Conservation (phyloP, 192 early-diverging fungal genomes). For the Funneliformis mosseae region DNA sequence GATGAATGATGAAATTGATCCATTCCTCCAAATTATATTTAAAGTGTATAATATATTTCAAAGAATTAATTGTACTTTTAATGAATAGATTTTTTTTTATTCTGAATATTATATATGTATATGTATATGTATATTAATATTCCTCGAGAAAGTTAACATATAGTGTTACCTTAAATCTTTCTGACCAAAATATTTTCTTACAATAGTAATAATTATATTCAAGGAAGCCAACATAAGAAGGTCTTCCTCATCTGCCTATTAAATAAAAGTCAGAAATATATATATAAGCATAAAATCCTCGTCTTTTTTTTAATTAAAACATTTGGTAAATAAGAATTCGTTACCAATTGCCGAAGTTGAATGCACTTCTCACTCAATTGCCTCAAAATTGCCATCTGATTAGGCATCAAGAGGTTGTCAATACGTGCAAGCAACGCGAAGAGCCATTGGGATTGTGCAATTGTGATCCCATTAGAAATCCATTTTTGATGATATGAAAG, state of each 20-base stretch:
- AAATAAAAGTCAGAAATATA: constrained; percentile 1
- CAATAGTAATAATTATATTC: constrained; percentile 46
- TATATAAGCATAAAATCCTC: not conserved
- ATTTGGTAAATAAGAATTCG: not conserved
- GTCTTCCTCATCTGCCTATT: constrained; percentile 8
- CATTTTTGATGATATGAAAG: constrained; percentile 31
- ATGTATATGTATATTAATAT: too few species aligned
- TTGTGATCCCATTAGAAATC: constrained; percentile 6
- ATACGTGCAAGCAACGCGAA: constrained; percentile 40
- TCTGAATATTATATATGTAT: too few species aligned
- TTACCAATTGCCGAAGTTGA: constrained; percentile 24
- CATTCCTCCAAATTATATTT: too few species aligned
- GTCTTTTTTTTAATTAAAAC: not conserved
- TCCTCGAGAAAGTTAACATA: not conserved
- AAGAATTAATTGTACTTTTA: too few species aligned
- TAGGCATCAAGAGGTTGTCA: constrained; percentile 41
- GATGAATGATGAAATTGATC: too few species aligned
- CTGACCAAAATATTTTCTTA: constrained; percentile 42
- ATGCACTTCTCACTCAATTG: constrained; percentile 39
- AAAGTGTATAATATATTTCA: too few species aligned
- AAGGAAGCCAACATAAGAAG: constrained; percentile 26
- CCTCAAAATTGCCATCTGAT: constrained; percentile 40
- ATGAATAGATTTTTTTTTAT: too few species aligned
- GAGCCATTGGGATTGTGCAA: constrained; percentile 38
- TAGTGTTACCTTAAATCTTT: constrained; percentile 3